Base-by-base conservation (phyloP, 495 filamentous ascomycete genomes). In the Aspergillus taichungensis region DNA sequence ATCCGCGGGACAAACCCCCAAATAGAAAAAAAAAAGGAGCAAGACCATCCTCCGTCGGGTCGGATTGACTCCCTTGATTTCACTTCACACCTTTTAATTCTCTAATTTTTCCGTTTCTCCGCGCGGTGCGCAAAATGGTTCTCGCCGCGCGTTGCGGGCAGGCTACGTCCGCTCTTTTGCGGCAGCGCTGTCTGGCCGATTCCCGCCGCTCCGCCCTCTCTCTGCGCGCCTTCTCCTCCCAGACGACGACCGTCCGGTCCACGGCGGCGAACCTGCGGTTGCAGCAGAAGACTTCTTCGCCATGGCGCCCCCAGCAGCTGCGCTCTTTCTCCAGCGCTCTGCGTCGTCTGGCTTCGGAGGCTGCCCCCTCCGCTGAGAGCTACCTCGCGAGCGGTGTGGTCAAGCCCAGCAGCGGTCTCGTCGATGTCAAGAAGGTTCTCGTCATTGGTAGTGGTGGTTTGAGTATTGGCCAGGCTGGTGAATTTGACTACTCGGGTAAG, bases 401-500 rank as follows among this genome's bases (percentile, higher is more conserved):
- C 50, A 83, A 83, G 55, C 69, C 77, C 18, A 83, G 79, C 37
- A 74, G 69, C 49, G 76, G 88, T 53, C 63, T 85, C 38, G 83
- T 97, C 35, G 82, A 95, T 69, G 92, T 98, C 24, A 94, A 94
- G 74, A 97, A 96, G 71, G 88, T 94, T 6, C 74, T 97, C 13
- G 84, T 97, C 30, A 83, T 97, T 51, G 91, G 91, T 41, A 89
- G 84, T 67, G 91, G 91, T 62, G 91, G 91, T 53, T 71, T 97
- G 50, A 94, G 87, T 60, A 97, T 97, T 66, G 91, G 91, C 10
- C 91, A 97, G 65, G 90, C 91, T 52, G 91, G 91, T 59, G 91
- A 97, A 67, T 97, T 97, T 54, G 90, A 95, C 65, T 95, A 97
- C 67, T 95, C 91, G n/a, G 91, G 90, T 62, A 85, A 28, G 70